Evolutionary conservation across 495 filamentous ascomycete species (phyloP), one percentile per base, ranked within the genome.

Genomic region (Elaphomyces granulatus): DNA sequence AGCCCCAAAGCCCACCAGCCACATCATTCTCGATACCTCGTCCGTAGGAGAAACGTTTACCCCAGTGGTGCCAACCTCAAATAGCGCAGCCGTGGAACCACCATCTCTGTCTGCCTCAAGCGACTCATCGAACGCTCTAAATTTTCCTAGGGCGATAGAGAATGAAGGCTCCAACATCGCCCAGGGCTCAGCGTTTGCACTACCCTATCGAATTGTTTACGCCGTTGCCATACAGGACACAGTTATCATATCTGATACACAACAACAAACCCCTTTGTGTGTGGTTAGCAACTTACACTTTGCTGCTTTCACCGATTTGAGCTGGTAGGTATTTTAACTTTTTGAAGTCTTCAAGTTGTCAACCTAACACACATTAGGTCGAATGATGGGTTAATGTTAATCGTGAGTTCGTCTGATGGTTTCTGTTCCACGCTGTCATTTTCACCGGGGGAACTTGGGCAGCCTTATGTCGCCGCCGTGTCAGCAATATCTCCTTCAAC

Each of bases 151-250:
- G 36, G 52, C 65, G 8, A 32, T 63, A 0, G 78, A 77, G 19
- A 51, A 66, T 8, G 77, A 81, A 35, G 38, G 46, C 26, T 66
- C 60, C 19, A 58, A 53, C 7, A 54, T 69, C 15, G 49, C 68
- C 15, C 62, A 70, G 15, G 74, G 71, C 35, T 67, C 83, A 0
- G 79, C 80, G 1, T 96, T 99, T 56, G 68, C 76, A 1, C 64
- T 96, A 28, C 83, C 86, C 1, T 95, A 99, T 55, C 82, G 92
- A 10, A 81, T 96, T 55, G 76, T 96, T 0, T 99, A 96, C 62
- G 90, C 87, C 4, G 90, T 99, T 34, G 92, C 90, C 12, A 99
- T 92, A 0, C 87, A 95, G 54, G 92, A 99, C 56, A 82, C 92
- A 0, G 78, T 99, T n/a, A 60, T 94, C 26, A 70, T 99, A 20